phyloP scores from a whole-genome alignment of 2,329 filamentous ascomycete species.

The Rhynchosporium secalis region DNA sequence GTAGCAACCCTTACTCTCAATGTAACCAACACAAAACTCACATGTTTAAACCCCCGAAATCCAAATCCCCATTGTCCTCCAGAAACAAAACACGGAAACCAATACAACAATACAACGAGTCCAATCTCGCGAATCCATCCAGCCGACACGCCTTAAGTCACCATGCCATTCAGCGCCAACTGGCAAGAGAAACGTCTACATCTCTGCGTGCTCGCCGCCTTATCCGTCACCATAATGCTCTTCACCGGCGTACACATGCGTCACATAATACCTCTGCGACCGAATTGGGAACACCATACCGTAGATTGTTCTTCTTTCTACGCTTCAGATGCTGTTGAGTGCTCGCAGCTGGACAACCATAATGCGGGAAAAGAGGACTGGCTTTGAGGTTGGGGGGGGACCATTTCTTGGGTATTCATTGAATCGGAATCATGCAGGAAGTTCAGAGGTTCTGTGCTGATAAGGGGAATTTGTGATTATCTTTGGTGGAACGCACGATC shows the following conservation, averaged over 20 bases:
- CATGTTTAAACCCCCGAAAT: background rate
- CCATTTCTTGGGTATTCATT: no score
- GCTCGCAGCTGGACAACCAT: background rate
- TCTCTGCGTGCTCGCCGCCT: slow-evolving; percentile 27
- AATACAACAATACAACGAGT: background rate
- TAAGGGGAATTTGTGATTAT: no score
- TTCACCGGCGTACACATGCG: slow-evolving; percentile 29
- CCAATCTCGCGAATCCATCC: background rate
- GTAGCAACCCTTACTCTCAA: background rate
- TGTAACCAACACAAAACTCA: background rate
- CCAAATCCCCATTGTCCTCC: no score
- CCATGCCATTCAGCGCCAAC: slow-evolving; percentile 23
- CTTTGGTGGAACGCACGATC: no score
- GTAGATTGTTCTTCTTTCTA: slow-evolving; percentile 18
- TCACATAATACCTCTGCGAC: slow-evolving; percentile 24
- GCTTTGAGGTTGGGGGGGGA: background rate
- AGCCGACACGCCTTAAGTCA: background rate
- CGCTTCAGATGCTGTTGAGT: slow-evolving; percentile 15
- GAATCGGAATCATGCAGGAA: no score
- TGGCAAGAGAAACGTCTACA: slow-evolving; percentile 25
- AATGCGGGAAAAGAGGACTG: background rate
- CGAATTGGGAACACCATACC: slow-evolving; percentile 10
- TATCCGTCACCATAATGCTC: slow-evolving; percentile 30
- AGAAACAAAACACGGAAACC: background rate
- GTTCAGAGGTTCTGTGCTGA: no score